Evolutionary conservation across 129 eudicot species (phyloP).

Genomic region (Ambrosia trifida): DNA sequence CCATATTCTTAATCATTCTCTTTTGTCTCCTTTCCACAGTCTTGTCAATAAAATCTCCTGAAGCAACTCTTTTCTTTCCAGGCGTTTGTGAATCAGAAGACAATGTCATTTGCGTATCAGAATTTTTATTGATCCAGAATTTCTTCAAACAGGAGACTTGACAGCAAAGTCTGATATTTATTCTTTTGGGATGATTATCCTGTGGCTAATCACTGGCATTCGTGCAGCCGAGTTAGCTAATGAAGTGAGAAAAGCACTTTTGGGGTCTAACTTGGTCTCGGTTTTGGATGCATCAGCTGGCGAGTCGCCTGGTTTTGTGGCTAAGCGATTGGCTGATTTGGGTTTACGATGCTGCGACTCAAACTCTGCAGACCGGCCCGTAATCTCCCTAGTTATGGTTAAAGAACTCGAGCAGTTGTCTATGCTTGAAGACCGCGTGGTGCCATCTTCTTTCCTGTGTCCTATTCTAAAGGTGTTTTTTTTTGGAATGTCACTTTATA

Average conservation of each 20-base stretch:
- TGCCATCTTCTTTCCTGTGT: slow-evolving; percentile 72
- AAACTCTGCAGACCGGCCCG: slow-evolving; percentile 63
- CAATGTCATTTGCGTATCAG: slow-evolving; percentile 48
- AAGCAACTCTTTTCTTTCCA: slow-evolving; percentile 63
- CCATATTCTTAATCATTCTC: slow-evolving; percentile 85
- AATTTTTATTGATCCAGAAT: slow-evolving; percentile 83
- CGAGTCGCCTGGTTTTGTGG: slow-evolving; percentile 72
- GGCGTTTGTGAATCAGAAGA: slow-evolving; percentile 65
- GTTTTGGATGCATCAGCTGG: slow-evolving; percentile 78
- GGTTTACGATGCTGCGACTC: slow-evolving; percentile 75
- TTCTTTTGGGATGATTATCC: slow-evolving; percentile 71
- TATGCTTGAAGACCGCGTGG: slow-evolving; percentile 54
- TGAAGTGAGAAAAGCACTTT: slow-evolving; percentile 53
- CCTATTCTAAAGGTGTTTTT: slow-evolving; percentile 64
- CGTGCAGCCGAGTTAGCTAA: slow-evolving; percentile 41
- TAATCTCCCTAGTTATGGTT: slow-evolving; percentile 47
- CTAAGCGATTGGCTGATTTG: slow-evolving; percentile 60
- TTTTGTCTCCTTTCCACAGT: slow-evolving; percentile 89
- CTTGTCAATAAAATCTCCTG: slow-evolving; percentile 67
- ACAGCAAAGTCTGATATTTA: slow-evolving; percentile 66
- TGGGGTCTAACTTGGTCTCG: slow-evolving; percentile 40
- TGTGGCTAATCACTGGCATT: slow-evolving; percentile 69
- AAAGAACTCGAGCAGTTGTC: slow-evolving; percentile 70
- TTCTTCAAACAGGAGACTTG: slow-evolving; percentile 50
- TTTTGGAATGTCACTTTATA: background rate